Evolutionary conservation across 1,284 basidiomycete species (phyloP).

Genomic region (Tremellales sp.): DNA sequence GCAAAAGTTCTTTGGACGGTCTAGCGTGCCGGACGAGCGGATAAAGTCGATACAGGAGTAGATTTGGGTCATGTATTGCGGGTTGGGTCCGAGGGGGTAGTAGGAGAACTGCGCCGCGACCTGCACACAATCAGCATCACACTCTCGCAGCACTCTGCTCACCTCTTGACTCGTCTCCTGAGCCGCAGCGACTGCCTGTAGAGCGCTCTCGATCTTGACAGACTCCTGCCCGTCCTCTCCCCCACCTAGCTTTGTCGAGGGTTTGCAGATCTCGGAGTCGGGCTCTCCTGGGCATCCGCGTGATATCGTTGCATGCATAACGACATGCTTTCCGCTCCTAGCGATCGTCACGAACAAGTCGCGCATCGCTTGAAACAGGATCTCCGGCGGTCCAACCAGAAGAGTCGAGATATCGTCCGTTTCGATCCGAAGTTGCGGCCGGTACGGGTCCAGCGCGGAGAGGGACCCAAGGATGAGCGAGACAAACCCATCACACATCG

Average conservation of each 20-base stretch:
- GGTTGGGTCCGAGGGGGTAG: constrained; percentile 12
- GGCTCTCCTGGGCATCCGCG: constrained; percentile 14
- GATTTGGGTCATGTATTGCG: constrained; percentile 13
- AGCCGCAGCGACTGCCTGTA: constrained; percentile 2
- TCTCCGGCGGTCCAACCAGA: constrained; percentile 13
- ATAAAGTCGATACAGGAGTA: constrained; percentile 15
- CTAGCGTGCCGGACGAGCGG: constrained; percentile 4
- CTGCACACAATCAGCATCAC: constrained; percentile 1
- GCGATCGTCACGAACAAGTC: constrained; percentile 10
- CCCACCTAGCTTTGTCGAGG: constrained; percentile 1
- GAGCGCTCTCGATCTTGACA: background rate
- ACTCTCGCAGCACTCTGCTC: background rate
- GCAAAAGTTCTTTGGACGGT: constrained; percentile 13
- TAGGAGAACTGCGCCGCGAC: constrained; percentile 13
- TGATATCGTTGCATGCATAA: constrained; percentile 11
- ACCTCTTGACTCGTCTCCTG: constrained; percentile 4
- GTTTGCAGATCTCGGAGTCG: constrained; percentile 8
- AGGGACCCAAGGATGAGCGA: constrained; percentile 11
- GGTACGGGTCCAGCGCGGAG: constrained; percentile 11
- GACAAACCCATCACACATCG: constrained; percentile 11
- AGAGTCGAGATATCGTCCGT: constrained; percentile 15
- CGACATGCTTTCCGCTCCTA: constrained; percentile 8
- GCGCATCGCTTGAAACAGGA: constrained; percentile 9
- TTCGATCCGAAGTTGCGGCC: constrained; percentile 9
- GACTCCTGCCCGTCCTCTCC: background rate